Conservation (phyloP, 805 yeast genomes). For the Yarrowia sp. region DNA sequence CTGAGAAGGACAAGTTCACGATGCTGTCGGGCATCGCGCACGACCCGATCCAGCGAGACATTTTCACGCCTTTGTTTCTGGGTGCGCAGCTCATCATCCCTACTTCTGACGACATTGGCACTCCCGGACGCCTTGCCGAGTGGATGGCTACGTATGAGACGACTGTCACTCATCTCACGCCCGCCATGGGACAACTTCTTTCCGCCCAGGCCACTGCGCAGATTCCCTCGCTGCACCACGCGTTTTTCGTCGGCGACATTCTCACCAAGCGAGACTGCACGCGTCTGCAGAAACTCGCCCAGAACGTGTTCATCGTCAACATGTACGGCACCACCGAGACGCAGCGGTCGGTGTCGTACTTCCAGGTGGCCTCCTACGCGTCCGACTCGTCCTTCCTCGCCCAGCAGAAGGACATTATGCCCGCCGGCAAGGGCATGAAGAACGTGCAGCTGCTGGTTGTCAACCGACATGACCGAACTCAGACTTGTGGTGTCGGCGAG, state of each 20-base stretch:
- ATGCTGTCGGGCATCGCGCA: conserved; percentile 99
- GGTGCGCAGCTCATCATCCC: conserved; percentile 95
- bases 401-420: conserved; percentile 90
- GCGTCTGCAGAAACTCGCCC: conserved; percentile 86
- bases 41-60: conserved; percentile 98
- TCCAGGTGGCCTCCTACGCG: conserved; percentile 73
- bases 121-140: conserved; percentile 95
- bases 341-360: conserved; percentile 95
- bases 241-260: conserved; percentile 97
- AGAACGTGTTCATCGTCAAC: conserved; percentile 84
- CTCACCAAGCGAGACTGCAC: conserved; percentile 95
- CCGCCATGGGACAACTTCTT: conserved; percentile 98
- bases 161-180: conserved; percentile 95
- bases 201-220: conserved; percentile 92
- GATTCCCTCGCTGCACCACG: conserved; percentile 85
- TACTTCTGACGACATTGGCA: conserved; percentile 95
- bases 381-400: conserved; percentile 71
- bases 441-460: conserved; percentile 94
- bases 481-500: conserved; percentile 97
- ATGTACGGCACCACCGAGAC: conserved; percentile 99
- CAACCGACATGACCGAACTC: conserved; percentile 81
- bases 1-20: conserved; percentile 82
- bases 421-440: conserved; percentile 97
- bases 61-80: conserved; percentile 94
- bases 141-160: conserved; percentile 95